Conservation (phyloP, 768 basidiomycete genomes). For the Rhodocollybia butyracea region DNA sequence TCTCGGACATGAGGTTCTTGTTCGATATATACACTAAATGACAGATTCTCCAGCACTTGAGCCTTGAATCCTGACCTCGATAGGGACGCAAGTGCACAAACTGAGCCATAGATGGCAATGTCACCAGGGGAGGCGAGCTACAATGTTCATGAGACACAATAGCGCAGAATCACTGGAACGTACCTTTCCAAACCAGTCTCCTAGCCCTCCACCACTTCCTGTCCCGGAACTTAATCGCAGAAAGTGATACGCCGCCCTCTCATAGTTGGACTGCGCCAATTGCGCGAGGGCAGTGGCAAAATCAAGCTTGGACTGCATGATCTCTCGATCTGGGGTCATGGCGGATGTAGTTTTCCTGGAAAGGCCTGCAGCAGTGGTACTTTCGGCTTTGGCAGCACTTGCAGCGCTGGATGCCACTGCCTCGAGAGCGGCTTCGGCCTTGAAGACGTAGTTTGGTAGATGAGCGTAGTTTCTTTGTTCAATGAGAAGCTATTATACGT, state of each 20-base stretch:
- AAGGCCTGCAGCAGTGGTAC: constrained; percentile 17
- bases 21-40: constrained; percentile 77
- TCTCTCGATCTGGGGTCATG: constrained; percentile 59
- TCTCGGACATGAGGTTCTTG: constrained; percentile 86
- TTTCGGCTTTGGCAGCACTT: constrained; percentile 23
- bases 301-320: constrained; percentile 74
- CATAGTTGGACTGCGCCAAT: constrained; percentile 69
- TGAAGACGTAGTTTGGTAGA: constrained; percentile 90
- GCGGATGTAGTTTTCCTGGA: constrained; percentile 19
- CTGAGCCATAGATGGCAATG: constrained; percentile 80
- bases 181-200: constrained; percentile 77
- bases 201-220: constrained; percentile 47
- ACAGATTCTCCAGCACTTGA: constrained; percentile 63
- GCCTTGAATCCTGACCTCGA: constrained; percentile 67
- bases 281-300: constrained; percentile 77
- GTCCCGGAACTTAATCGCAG: constrained; percentile 57
- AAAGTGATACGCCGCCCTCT: constrained; percentile 76
- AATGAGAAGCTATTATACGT: constrained; percentile 59
- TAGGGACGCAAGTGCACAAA: constrained; percentile 81
- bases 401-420: constrained; percentile 38
- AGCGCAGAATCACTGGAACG: constrained; percentile 3
- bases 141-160: too few relatives aligned
- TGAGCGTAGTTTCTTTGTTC: constrained; percentile 87
- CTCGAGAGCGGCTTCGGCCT: constrained; percentile 91
- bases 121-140: constrained; percentile 79